Percentiles rank a stretch among this genome's conserved stretches.
Conservation (phyloP, 768 basidiomycete species). For the Galerina marginata region DNA sequence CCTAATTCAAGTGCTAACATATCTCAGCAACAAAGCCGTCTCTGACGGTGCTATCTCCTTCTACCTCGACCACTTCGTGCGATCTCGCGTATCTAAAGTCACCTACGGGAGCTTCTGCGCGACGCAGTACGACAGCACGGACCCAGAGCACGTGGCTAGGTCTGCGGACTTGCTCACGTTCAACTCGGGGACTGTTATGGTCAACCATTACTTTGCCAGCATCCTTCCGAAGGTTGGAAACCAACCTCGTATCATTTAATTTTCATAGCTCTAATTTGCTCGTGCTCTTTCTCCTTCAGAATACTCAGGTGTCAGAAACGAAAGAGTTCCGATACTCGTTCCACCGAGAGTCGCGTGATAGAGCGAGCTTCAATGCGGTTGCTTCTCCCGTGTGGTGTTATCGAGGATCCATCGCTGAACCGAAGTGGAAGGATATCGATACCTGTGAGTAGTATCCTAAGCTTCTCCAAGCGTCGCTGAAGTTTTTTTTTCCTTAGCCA, state of each 20-base stretch:
- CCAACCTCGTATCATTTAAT: background rate
- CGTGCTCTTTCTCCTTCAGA: slow-evolving; percentile 31
- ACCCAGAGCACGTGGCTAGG: slow-evolving; percentile 43
- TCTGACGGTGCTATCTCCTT: slow-evolving; percentile 28
- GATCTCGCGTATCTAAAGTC: slow-evolving; percentile 26
- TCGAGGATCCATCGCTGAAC: slow-evolving; percentile 21
- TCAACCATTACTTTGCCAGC: slow-evolving; percentile 35
- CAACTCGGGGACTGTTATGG: slow-evolving; percentile 34
- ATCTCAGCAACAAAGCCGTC: slow-evolving; percentile 26
- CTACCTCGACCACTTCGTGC: slow-evolving; percentile 31
- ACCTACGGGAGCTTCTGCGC: slow-evolving; percentile 44
- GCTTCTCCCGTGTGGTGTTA: slow-evolving; percentile 28
- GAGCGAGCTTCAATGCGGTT: slow-evolving; percentile 16
- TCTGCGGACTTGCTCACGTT: slow-evolving; percentile 27
- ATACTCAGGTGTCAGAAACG: slow-evolving; percentile 46
- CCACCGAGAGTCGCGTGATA: slow-evolving; percentile 22
- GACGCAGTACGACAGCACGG: slow-evolving; percentile 25
- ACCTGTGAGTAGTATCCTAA: slow-evolving; percentile 16
- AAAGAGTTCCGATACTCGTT: slow-evolving; percentile 47
- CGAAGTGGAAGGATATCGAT: slow-evolving; percentile 33
- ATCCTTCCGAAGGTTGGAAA: slow-evolving; percentile 16
- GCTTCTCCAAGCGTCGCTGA: background rate
- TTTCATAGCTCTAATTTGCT: slow-evolving; percentile 22
- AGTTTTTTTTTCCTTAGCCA: slow-evolving; percentile 20
- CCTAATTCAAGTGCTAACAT: background rate